Base-by-base conservation (phyloP, 1,284 basidiomycete genomes). In the Ceratobasidium papillatum region DNA sequence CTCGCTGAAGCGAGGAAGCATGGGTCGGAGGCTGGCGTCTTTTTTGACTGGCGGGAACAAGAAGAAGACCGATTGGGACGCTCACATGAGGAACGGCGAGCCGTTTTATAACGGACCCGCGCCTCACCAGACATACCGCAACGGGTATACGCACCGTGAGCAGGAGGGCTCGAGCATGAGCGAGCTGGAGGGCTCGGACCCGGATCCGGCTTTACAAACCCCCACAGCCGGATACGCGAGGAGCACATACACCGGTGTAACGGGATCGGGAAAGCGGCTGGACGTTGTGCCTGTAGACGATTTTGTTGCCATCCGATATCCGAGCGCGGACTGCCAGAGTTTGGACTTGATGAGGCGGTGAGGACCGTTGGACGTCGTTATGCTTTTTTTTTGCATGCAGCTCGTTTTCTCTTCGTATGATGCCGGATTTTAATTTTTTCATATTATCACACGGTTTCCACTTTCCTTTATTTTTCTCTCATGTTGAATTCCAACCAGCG, bases 281-380 rank as follows among this genome's bases (percentile, higher is more conserved):
- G 65, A 69, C 45, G 49, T 25, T 32, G 65, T 69, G 27, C 65
- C 65, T 51, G 36, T 69, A 38, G 65, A 69, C 19, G 65, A 69
- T 69, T 69, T 69, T 45, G 65, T 69, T 5, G 65, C 65, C 3
- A 69, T 69, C 45, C 65, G 65, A 17, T 69, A 69, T n/a, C 65
- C 65, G n/a, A 69, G 65, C 38, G 65, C 65, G 25, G 65, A 69
- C 3, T 69, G 65, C 52, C 65, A 69, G 65, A 58, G 65, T 45
- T 58, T 69, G 65, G 65, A 69, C 25, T 25, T 69, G 65, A 8
- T 66, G 9, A 32, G 64, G 64, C 64, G 47, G 32, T 58, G 65
- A 69, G 47, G 36, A n/a, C 27, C 38, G 14, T n/a, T 61, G 14
- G 38, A 32, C 17, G 58, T 5, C 27, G 30, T 56, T 27, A 4